Percentiles rank a stretch among this genome's conserved stretches.
Conservation (phyloP, 345 rosid species). For the Dimocarpus longan region DNA sequence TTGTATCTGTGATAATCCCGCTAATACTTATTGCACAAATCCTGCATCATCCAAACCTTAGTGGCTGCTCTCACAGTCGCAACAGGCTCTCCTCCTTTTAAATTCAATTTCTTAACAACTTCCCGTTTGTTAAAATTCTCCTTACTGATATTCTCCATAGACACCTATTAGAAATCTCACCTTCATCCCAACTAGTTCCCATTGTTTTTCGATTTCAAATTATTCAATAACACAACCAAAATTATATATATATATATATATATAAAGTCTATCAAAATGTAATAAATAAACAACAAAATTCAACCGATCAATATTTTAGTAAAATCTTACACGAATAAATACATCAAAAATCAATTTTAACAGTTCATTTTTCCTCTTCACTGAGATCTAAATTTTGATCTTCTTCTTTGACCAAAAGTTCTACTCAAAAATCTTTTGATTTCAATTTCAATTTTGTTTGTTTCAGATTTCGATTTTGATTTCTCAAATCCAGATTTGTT, state of each 20-base stretch:
- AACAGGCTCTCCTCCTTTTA: constrained; percentile 15
- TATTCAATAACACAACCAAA: constrained; percentile 26
- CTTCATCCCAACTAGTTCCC: constrained; percentile 57
- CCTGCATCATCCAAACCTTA: constrained; percentile 87
- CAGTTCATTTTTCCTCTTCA: not conserved
- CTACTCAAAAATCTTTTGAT: not conserved
- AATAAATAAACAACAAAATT: not conserved
- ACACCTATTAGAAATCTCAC: constrained; percentile 77
- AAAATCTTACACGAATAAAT: not conserved
- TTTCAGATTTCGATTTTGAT: not conserved
- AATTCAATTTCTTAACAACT: constrained; percentile 31
- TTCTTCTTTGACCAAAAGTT: too few species aligned
- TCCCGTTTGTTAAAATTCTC: constrained; percentile 57
- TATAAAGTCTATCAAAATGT: constrained; percentile 1
- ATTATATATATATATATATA: not conserved
- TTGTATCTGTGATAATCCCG: constrained; percentile 48
- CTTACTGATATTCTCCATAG: constrained; percentile 68
- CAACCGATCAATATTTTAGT: not conserved
- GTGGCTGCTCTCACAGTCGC: constrained; percentile 5
- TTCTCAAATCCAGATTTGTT: constrained; percentile 19
- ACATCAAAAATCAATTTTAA: not conserved
- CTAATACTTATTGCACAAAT: constrained; percentile 59
- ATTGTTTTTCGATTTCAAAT: constrained; percentile 25
- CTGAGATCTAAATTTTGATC: not conserved
- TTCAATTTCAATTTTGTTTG: not conserved